Percentiles rank a stretch among this genome's conserved stretches.
phyloP scores from a whole-genome alignment of 768 basidiomycete species.

The Sporobolomyces roseus region DNA sequence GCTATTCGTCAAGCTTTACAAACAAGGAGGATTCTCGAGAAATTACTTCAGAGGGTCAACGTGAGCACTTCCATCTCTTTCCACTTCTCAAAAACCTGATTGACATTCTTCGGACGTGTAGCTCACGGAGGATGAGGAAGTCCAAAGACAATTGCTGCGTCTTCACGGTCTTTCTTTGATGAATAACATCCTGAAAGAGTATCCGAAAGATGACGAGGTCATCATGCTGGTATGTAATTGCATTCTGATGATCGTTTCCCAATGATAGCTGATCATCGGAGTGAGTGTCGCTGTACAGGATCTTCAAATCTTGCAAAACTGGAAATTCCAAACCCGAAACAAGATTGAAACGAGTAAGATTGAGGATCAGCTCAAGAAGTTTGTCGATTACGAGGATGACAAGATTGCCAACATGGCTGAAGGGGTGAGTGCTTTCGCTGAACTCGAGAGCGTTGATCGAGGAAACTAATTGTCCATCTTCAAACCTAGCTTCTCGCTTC shows the following conservation, averaged over 20 bases:
- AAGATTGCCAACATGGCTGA: slow-evolving; percentile 57
- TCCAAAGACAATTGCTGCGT: slow-evolving; percentile 79
- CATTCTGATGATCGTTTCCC: not conserved
- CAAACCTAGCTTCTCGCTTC: slow-evolving; percentile 63
- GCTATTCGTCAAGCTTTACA: slow-evolving; percentile 77
- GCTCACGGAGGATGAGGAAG: slow-evolving; percentile 78
- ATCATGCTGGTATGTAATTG: slow-evolving; percentile 60
- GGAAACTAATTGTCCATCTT: slow-evolving; percentile 1
- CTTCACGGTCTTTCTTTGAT: slow-evolving; percentile 89
- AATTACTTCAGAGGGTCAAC: slow-evolving; percentile 78
- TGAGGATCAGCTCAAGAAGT: slow-evolving; percentile 46
- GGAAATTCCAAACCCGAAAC: slow-evolving; percentile 81
- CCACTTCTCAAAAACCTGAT: not conserved
- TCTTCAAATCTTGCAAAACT: slow-evolving; percentile 52
- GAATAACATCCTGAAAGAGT: slow-evolving; percentile 78
- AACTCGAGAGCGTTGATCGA: slow-evolving; percentile 1
- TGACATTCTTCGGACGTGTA: slow-evolving; percentile 47
- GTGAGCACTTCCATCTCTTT: slow-evolving; percentile 50
- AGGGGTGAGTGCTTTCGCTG: slow-evolving; percentile 53
- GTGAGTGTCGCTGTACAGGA: slow-evolving; percentile 53
- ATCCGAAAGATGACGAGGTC: slow-evolving; percentile 66
- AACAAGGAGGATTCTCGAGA: slow-evolving; percentile 73
- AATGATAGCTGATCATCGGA: no score
- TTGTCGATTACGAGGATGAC: slow-evolving; percentile 26
- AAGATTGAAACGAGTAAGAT: slow-evolving; percentile 84